Evolutionary conservation across 805 yeast genomes (phyloP).

Genomic region (Torulaspora maleeae): DNA sequence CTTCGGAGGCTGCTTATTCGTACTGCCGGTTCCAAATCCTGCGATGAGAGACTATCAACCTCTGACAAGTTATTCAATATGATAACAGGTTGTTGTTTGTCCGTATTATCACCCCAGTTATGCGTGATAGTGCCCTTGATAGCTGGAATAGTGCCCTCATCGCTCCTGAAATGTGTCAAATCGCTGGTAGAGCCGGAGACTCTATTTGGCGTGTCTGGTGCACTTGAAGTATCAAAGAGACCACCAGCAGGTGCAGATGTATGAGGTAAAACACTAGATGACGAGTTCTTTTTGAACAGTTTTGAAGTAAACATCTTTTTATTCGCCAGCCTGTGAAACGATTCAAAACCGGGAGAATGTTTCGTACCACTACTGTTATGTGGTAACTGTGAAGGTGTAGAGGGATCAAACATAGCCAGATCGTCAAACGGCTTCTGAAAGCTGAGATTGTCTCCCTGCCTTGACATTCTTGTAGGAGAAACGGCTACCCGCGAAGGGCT

Average conservation of each 20-base stretch:
- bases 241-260: background rate
- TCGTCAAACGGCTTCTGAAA: slow-evolving; percentile 17
- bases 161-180: slow-evolving; percentile 10
- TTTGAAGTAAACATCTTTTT: slow-evolving; percentile 29
- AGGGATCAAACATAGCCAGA: slow-evolving; percentile 10
- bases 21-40: slow-evolving; percentile 20
- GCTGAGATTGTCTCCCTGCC: slow-evolving; percentile 3
- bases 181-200: slow-evolving; percentile 20
- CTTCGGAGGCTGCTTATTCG: slow-evolving; percentile 14
- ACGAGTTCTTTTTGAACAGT: slow-evolving; percentile 27
- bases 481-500: slow-evolving; percentile 16
- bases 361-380: slow-evolving; percentile 9
- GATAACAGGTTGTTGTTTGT: slow-evolving; percentile 22
- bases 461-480: slow-evolving; percentile 1
- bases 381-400: slow-evolving; percentile 16
- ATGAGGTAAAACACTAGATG: slow-evolving; percentile 13
- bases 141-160: slow-evolving; percentile 27
- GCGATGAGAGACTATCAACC: background rate
- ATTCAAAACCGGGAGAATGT: slow-evolving; percentile 29
- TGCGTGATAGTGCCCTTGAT: slow-evolving; percentile 48
- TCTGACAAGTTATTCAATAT: slow-evolving; percentile 15
- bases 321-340: slow-evolving; percentile 29
- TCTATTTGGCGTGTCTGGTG: slow-evolving; percentile 13
- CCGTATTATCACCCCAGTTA: slow-evolving; percentile 42
- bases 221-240: slow-evolving; percentile 9